Base-by-base conservation (phyloP, 305 asterid species). In the Striga hermonthica region DNA sequence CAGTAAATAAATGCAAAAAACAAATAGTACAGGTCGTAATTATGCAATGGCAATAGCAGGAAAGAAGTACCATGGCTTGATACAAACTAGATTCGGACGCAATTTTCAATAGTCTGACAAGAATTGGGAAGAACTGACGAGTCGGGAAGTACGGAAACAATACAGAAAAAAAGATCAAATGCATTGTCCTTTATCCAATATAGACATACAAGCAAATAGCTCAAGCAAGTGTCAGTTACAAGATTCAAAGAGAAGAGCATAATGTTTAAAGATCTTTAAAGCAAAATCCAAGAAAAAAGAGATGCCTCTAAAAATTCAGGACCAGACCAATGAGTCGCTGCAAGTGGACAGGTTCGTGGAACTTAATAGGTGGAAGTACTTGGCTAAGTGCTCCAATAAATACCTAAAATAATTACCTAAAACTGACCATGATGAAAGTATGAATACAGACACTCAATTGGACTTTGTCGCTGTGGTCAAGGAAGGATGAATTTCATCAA, bases 91-190 rank as follows among this genome's bases (percentile, higher is more conserved):
- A 45, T 45, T 0, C n/a, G 50, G n/a, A 10, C 13, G n/a, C 50
- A 45, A 0, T 45, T 45, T 45, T 45, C 3, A 45, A 13, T 45
- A 45, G 14, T 45, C 50, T 45, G 50, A 9, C n/a, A 4, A 39
- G 9, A 8, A 39, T 4, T 39, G 9, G 44, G 6, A 39, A 76
- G n/a, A 45, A 12, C 9, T 38, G 52, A 58, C n/a, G 31, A 41
- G 45, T 40, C 53, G 45, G 52, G 41, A 40, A 68, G 53, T 1
- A 31, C 37, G 57, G 35, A 44, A 37, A 38, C 59, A 41, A 37
- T 72, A 49, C 40, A n/a, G 41, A 57, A 58, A 65, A 65, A 60
- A 70, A 31, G 15, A 4, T 8, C 12, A 43, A 54, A 75, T 58
- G 10, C 22, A 39, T 43, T 37, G 57, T 28, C 65, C 52, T 68